Conservation (phyloP, 106 monocot genomes). For the Apostasia shenzhenica region DNA sequence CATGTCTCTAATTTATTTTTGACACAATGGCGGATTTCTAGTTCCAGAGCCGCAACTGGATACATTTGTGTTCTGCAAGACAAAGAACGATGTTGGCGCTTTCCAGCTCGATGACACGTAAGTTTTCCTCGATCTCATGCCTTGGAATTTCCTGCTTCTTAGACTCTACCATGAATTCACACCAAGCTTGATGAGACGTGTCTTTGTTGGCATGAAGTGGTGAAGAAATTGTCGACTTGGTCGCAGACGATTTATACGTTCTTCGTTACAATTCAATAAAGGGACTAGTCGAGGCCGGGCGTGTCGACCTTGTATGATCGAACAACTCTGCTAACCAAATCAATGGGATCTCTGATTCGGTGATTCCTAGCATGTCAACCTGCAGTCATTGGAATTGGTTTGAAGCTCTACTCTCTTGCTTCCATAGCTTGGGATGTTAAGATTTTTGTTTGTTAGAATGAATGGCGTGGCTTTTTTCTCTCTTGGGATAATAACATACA, state of each 20-base stretch:
- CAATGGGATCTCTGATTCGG: no score
- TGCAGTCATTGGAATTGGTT: no score
- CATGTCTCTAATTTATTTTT: neutral
- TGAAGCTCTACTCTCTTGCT: no score
- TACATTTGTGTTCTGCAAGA: slow-evolving; percentile 96
- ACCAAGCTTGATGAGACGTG: neutral
- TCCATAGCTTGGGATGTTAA: no score
- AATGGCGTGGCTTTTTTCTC: no score
- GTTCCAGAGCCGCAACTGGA: slow-evolving; percentile 90
- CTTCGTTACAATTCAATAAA: slow-evolving; percentile 96
- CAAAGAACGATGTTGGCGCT: slow-evolving; percentile 72
- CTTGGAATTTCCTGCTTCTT: neutral
- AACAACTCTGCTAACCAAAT: neutral
- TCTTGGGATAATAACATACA: no score
- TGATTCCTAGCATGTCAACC: no score
- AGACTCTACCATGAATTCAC: neutral
- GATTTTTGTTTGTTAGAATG: no score
- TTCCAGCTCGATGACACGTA: slow-evolving; percentile 97
- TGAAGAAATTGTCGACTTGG: slow-evolving; percentile 85
- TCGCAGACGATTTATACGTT: slow-evolving; percentile 82
- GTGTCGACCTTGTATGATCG: slow-evolving; percentile 66
- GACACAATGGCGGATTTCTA: slow-evolving; percentile 14
- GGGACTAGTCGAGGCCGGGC: slow-evolving; percentile 69
- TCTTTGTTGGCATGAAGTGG: slow-evolving; percentile 44
- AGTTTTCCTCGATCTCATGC: neutral